phyloP scores from a whole-genome alignment of 352 stramenopile species.

The Phytophthora hibernalis region DNA sequence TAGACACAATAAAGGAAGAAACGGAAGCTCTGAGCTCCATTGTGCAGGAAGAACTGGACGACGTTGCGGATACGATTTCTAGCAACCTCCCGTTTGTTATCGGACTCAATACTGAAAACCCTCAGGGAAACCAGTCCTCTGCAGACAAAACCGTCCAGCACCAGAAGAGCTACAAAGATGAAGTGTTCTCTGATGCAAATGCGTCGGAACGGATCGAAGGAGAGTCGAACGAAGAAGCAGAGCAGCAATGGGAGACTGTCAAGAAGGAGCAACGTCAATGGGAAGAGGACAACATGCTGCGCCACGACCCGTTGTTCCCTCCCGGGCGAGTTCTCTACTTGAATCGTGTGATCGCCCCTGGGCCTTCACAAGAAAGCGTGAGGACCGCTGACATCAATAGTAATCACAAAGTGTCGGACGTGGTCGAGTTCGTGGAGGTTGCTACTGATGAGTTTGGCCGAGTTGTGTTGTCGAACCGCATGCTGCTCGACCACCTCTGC shows the following conservation, averaged over 20 bases:
- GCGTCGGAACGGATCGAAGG: conserved; percentile 25
- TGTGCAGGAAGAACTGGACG: conserved; percentile 58
- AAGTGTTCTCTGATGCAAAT: conserved; percentile 31
- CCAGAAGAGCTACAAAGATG: conserved; percentile 4
- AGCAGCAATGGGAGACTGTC: conserved; percentile 23
- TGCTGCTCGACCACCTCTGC: conserved; percentile 89
- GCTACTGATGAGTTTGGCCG: conserved; percentile 72
- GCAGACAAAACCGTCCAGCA: not conserved
- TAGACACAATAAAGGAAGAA: conserved; percentile 67
- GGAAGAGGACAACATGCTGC: conserved; percentile 41
- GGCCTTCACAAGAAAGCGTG: conserved; percentile 12
- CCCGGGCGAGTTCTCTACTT: conserved; percentile 79
- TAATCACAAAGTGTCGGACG: conserved; percentile 20
- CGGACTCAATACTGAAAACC: conserved; percentile 11
- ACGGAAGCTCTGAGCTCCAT: conserved; percentile 50
- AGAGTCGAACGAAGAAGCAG: conserved; percentile 22
- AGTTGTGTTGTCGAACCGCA: conserved; percentile 82
- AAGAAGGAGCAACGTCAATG: conserved; percentile 32
- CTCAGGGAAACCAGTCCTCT: not conserved
- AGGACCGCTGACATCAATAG: conserved; percentile 4
- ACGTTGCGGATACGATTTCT: conserved; percentile 39
- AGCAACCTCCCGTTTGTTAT: conserved; percentile 36
- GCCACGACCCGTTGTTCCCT: conserved; percentile 71
- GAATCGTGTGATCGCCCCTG: conserved; percentile 42
- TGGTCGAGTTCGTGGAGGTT: conserved; percentile 72